Percentiles rank a stretch among this genome's conserved stretches.
Evolutionary conservation across 2,329 filamentous ascomycete genomes (phyloP).

Genomic region (Aureobasidium melanogenum): DNA sequence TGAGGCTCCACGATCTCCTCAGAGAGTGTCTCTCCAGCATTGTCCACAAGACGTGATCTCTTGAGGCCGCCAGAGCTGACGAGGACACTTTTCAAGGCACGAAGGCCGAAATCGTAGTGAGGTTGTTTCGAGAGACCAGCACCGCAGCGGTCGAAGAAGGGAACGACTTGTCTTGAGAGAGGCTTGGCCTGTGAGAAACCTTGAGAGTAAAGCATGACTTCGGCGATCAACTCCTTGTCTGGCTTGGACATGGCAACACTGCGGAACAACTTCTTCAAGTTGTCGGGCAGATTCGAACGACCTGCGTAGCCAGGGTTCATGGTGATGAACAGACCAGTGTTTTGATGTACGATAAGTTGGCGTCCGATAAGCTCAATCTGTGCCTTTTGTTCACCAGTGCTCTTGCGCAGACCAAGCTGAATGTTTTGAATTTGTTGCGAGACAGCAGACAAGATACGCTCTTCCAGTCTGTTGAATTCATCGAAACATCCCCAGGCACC

Average conservation of each 20-base stretch:
- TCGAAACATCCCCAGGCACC: slow-evolving; percentile 99
- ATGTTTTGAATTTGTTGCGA: slow-evolving; percentile 99
- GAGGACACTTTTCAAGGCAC: slow-evolving; percentile 95
- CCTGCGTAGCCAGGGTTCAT: slow-evolving; percentile 99
- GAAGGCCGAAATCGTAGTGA: slow-evolving; percentile 97
- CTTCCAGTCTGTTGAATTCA: slow-evolving; percentile 98
- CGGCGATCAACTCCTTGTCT: slow-evolving; percentile 97
- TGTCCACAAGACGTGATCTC: slow-evolving; percentile 61
- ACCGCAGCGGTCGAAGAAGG: slow-evolving; percentile 92
- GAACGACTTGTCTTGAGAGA: slow-evolving; percentile 89
- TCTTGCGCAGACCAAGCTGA: slow-evolving; percentile 85
- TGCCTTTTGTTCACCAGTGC: slow-evolving; percentile 67
- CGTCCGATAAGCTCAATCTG: slow-evolving; percentile 93
- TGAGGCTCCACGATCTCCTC: slow-evolving; percentile 79
- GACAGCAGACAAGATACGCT: slow-evolving; percentile 93
- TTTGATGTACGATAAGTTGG: slow-evolving; percentile 78
- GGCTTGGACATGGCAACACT: slow-evolving; percentile 99
- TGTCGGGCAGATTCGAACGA: slow-evolving; percentile 95
- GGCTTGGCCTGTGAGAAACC: slow-evolving; percentile 95
- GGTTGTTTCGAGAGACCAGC: slow-evolving; percentile 83
- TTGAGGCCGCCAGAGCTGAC: slow-evolving; percentile 96
- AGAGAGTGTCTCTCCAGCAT: slow-evolving; percentile 45
- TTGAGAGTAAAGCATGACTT: slow-evolving; percentile 99
- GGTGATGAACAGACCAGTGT: slow-evolving; percentile 98
- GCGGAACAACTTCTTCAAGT: slow-evolving; percentile 98